Base-by-base conservation (phyloP, 306 rosid species). In the Betula pendula region DNA sequence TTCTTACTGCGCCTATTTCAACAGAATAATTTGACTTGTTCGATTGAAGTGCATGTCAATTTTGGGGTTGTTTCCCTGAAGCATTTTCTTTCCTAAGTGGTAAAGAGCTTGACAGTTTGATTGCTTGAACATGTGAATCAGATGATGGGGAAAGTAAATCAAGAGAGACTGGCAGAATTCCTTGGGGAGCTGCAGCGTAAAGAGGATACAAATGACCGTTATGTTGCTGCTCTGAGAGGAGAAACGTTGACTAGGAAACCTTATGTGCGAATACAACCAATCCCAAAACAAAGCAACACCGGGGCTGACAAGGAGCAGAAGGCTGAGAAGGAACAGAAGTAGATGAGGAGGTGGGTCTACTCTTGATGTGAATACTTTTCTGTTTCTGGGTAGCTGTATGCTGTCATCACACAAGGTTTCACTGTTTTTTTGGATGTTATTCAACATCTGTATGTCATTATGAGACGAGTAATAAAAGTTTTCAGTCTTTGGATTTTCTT, bases 161-260 rank as follows among this genome's bases (percentile, higher is more conserved):
- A 81, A 68, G 97, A 92, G 72, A 88, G 98, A 42, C 79, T 92
- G 72, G 96, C 90, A 8, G 98, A 95, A 80, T 92, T 55, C 72
- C 93, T 94, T 0, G 94, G 96, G 45, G 98, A 93, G 92, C 79
- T 94, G 80, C 91, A 86, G 84, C 24, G 95, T 81, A 90, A 94
- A 71, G 97, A 94, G 85, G 84, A 95, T 77, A 90, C 97, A 53
- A 89, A 95, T 71, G 97, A 92, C 68, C 93, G 93, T n/a, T 95
- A 89, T 75, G 91, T 92, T 74, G 97, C 96, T 69, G 98, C 97
- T 70, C 81, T 92, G 68, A 87, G 75, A 82, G 92, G 97, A 75
- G 91, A 95, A 77, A 95, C 97, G 2, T 76, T 88, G 82, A 92
- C 97, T 5, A 84, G 97, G 74, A 92, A 92, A 2, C 98, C 97